These are phyloP conservation scores for Annona squamosa DNA, from an alignment of 164 flowering plant species.

Conservation along the genomic window DNA sequence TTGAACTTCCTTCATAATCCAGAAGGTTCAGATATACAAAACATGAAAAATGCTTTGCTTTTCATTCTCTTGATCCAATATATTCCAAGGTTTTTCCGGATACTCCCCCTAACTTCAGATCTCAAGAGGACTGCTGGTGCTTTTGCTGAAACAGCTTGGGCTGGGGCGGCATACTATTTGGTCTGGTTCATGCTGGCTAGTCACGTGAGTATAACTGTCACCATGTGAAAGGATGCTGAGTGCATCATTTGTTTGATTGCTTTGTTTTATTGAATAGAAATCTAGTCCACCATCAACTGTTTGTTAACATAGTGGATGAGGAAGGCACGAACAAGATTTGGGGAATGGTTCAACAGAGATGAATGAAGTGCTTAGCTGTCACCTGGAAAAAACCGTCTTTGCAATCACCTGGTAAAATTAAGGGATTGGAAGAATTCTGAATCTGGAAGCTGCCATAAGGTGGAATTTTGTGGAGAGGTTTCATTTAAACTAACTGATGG, in stretches of 20 bases:
- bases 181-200: conserved; percentile 92
- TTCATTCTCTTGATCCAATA: conserved; percentile 74
- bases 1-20: conserved; percentile 69
- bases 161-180: conserved; percentile 94
- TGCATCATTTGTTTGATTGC: background rate
- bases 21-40: conserved; percentile 61
- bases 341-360: no score
- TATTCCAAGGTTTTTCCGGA: conserved; percentile 68
- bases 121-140: conserved; percentile 90
- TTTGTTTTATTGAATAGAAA: no score
- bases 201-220: conserved; percentile 59
- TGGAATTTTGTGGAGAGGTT: no score
- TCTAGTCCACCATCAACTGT: no score
- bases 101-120: conserved; percentile 70
- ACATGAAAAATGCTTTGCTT: conserved; percentile 74
- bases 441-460: no score
- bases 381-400: no score
- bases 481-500: no score
- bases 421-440: no score
- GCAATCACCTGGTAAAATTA: no score
- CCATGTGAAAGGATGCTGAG: background rate
- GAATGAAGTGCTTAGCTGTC: no score
- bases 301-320: no score
- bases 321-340: no score
- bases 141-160: conserved; percentile 97